Percentiles rank a stretch among this genome's conserved stretches.
phyloP scores from a whole-genome alignment of 306 rosid species.

The Cicer cuneatum region DNA sequence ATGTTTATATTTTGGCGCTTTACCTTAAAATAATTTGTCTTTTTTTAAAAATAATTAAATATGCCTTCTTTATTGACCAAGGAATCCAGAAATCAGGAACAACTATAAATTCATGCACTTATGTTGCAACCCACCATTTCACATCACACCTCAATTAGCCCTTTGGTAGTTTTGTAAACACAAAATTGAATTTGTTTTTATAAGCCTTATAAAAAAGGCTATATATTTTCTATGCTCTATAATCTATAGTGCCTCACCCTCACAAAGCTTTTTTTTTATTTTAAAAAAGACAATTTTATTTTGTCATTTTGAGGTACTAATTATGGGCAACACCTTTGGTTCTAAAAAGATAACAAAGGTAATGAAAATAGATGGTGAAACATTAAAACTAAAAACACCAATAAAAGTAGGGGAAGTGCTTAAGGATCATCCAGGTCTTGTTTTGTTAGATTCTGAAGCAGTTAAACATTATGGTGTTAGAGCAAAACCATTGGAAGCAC shows the following conservation, averaged over 20 bases:
- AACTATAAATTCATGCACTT: constrained; percentile 46
- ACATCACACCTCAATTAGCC: background rate
- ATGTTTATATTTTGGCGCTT: constrained; percentile 8
- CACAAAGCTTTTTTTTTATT: too few species aligned
- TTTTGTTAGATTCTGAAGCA: constrained; percentile 75
- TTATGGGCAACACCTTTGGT: constrained; percentile 85
- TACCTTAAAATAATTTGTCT: constrained; percentile 34
- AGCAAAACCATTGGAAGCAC: constrained; percentile 69
- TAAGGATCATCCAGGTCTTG: constrained; percentile 74
- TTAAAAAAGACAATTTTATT: background rate
- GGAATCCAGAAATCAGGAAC: constrained; percentile 19
- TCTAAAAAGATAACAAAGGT: constrained; percentile 72
- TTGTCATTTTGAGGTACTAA: background rate
- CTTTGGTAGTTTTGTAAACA: constrained; percentile 35
- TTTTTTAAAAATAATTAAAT: constrained; percentile 24
- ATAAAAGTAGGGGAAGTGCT: constrained; percentile 65
- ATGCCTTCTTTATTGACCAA: constrained; percentile 81
- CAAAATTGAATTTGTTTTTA: background rate
- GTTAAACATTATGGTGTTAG: constrained; percentile 86
- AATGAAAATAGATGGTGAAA: constrained; percentile 80
- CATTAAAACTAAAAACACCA: constrained; percentile 72
- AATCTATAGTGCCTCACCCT: constrained; percentile 17
- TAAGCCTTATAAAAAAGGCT: constrained; percentile 7
- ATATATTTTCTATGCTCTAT: background rate
- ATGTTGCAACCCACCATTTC: constrained; percentile 16